These are phyloP conservation scores for Fusarium sp. DNA, from an alignment of 2,329 filamentous ascomycete species.

Conservation along the genomic window DNA sequence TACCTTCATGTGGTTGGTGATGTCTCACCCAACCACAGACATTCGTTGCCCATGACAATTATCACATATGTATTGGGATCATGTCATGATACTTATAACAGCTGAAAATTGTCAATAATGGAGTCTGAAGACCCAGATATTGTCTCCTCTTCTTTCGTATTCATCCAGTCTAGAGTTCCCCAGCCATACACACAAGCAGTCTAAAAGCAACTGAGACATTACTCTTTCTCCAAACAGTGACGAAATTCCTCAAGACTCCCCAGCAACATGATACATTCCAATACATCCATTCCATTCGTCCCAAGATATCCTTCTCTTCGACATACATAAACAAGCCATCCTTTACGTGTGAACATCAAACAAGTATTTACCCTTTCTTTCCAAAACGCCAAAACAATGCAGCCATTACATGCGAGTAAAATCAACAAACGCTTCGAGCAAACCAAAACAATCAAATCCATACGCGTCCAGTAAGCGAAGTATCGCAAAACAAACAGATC, in stretches of 20 bases:
- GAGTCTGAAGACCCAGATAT: slow-evolving; percentile 5
- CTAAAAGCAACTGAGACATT: slow-evolving; percentile 19
- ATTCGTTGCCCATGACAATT: slow-evolving; percentile 11
- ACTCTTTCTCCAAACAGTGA: slow-evolving; percentile 9
- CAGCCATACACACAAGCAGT: not conserved
- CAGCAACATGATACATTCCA: slow-evolving; percentile 29
- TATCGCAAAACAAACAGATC: slow-evolving; percentile 1
- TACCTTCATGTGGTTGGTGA: slow-evolving; percentile 17
- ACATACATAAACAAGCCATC: slow-evolving; percentile 19
- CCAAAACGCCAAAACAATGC: slow-evolving; percentile 40
- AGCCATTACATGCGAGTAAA: not conserved
- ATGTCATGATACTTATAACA: not conserved
- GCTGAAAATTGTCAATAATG: not conserved
- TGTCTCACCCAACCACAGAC: slow-evolving; percentile 20
- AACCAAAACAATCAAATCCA: slow-evolving; percentile 13
- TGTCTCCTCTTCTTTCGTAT: not conserved
- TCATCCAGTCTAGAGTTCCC: slow-evolving; percentile 9
- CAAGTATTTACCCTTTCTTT: slow-evolving; percentile 17
- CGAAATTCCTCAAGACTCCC: not conserved
- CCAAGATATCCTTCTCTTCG: slow-evolving; percentile 5
- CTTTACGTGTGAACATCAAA: slow-evolving; percentile 19
- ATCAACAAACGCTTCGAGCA: slow-evolving; percentile 14
- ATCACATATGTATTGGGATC: not conserved
- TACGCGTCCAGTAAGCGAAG: not conserved
- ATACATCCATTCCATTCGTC: slow-evolving; percentile 20